Conservation (phyloP, 345 rosid genomes). For the Theobroma cacao region DNA sequence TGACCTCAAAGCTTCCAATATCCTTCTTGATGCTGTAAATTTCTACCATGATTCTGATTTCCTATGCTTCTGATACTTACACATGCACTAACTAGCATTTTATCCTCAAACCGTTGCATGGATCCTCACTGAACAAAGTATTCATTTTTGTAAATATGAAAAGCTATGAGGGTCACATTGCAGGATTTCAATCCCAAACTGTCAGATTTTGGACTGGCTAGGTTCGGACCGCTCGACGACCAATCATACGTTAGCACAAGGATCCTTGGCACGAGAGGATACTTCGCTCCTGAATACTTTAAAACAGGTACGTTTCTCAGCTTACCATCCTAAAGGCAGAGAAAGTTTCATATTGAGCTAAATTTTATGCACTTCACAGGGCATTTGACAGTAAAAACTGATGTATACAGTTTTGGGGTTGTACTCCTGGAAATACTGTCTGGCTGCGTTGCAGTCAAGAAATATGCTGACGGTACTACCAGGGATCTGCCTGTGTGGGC, state of each 20-base stretch:
- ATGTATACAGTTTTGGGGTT: slow-evolving; percentile 38
- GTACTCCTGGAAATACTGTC: slow-evolving; percentile 36
- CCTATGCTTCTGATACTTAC: not conserved
- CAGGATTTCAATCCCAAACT: slow-evolving; percentile 48
- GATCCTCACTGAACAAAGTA: not conserved
- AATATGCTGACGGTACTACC: not conserved
- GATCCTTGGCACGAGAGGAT: slow-evolving; percentile 47
- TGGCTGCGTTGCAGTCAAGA: slow-evolving; percentile 27
- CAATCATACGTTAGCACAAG: slow-evolving; percentile 19
- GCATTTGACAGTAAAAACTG: slow-evolving; percentile 24
- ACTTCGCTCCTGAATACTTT: slow-evolving; percentile 49
- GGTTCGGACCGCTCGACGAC: slow-evolving; percentile 43
- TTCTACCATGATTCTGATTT: not conserved
- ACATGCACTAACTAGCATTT: not conserved
- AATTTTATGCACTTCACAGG: slow-evolving; percentile 14
- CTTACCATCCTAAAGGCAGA: not conserved
- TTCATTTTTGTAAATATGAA: not conserved
- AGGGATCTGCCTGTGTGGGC: slow-evolving; percentile 19
- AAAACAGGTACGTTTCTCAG: slow-evolving; percentile 30
- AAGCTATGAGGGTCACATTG: slow-evolving; percentile 14
- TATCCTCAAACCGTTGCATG: not conserved
- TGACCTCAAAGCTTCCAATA: slow-evolving; percentile 46
- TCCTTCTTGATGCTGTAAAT: slow-evolving; percentile 37
- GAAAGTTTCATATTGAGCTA: not conserved
- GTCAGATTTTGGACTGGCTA: slow-evolving; percentile 54